Percentiles rank a stretch among this genome's conserved stretches.
These are phyloP conservation scores for Vigna hirtella DNA, from an alignment of 306 rosid genomes.

Conservation along the genomic window DNA sequence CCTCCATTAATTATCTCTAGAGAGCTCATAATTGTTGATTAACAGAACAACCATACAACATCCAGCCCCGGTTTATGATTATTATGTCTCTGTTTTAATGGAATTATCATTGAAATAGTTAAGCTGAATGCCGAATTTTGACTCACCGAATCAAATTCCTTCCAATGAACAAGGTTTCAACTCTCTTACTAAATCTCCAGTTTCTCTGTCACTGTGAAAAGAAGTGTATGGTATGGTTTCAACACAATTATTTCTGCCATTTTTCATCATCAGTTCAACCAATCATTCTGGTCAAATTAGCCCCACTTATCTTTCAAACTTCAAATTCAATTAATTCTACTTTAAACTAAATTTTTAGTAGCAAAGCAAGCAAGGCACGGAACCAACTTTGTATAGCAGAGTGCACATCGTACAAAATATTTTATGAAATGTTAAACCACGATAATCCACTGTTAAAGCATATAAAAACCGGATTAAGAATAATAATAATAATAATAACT, in stretches of 20 bases:
- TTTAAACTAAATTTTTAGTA: conserved; percentile 4
- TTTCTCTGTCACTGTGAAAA: conserved; percentile 42
- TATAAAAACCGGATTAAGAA: too few relatives aligned
- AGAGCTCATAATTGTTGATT: conserved; percentile 60
- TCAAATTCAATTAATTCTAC: neutral
- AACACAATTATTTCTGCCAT: conserved; percentile 47
- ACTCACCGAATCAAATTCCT: conserved; percentile 42
- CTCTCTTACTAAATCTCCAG: conserved; percentile 45
- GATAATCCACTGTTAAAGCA: too few relatives aligned
- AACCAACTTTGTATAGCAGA: neutral
- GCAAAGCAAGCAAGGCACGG: neutral
- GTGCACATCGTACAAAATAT: too few relatives aligned
- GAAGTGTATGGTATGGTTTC: conserved; percentile 50
- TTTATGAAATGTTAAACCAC: too few relatives aligned
- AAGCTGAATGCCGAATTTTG: conserved; percentile 51
- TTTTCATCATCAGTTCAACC: conserved; percentile 42
- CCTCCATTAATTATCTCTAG: conserved; percentile 45
- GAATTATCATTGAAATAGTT: conserved; percentile 54
- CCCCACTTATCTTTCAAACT: conserved; percentile 31
- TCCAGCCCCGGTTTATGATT: conserved; percentile 58
- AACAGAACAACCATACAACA: conserved; percentile 47
- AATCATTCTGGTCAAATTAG: conserved; percentile 48
- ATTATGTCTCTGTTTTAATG: conserved; percentile 69
- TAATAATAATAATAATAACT: too few relatives aligned
- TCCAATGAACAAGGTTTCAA: conserved; percentile 43